These are phyloP conservation scores for Didymosphaeria variabile DNA, from an alignment of 2,329 filamentous ascomycete species.

Conservation along the genomic window DNA sequence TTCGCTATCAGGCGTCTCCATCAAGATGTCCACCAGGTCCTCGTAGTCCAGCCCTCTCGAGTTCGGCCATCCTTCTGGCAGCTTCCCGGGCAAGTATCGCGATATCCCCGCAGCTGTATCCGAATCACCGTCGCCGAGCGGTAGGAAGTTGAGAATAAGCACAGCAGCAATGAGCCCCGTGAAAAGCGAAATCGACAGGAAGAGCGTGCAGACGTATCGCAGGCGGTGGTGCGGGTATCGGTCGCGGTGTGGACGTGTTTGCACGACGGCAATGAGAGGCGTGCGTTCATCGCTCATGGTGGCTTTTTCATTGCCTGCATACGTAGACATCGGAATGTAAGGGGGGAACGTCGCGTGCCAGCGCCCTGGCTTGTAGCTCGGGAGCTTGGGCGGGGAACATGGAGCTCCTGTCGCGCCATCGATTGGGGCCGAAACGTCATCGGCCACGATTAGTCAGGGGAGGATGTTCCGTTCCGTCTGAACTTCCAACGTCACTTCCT, in stretches of 20 bases:
- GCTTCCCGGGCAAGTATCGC: slow-evolving; percentile 31
- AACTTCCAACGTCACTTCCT: slow-evolving; percentile 2
- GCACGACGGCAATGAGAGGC: slow-evolving; percentile 72
- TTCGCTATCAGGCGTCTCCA: slow-evolving; percentile 62
- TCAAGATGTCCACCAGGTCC: slow-evolving; percentile 64
- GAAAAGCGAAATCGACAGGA: slow-evolving; percentile 51
- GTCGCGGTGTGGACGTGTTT: slow-evolving; percentile 61
- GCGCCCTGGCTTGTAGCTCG: not conserved
- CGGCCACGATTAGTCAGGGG: not conserved
- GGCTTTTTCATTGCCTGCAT: slow-evolving; percentile 37
- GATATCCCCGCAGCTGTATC: slow-evolving; percentile 23
- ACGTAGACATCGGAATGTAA: slow-evolving; percentile 22
- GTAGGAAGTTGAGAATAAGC: slow-evolving; percentile 49
- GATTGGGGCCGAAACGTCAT: slow-evolving; percentile 5
- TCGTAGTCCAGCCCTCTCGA: slow-evolving; percentile 60
- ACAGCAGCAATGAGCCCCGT: slow-evolving; percentile 49
- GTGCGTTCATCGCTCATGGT: slow-evolving; percentile 66
- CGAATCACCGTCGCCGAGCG: slow-evolving; percentile 43
- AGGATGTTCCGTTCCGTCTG: not conserved
- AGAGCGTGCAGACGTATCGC: slow-evolving; percentile 73
- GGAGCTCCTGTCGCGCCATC: not conserved
- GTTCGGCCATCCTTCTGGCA: slow-evolving; percentile 52
- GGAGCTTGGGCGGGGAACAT: not conserved
- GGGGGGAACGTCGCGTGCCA: not conserved
- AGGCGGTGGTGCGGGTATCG: slow-evolving; percentile 64